Evolutionary conservation across 2,329 filamentous ascomycete species (phyloP), one percentile per base, ranked within the genome.

Genomic region (Nigrospora osmanthi): DNA sequence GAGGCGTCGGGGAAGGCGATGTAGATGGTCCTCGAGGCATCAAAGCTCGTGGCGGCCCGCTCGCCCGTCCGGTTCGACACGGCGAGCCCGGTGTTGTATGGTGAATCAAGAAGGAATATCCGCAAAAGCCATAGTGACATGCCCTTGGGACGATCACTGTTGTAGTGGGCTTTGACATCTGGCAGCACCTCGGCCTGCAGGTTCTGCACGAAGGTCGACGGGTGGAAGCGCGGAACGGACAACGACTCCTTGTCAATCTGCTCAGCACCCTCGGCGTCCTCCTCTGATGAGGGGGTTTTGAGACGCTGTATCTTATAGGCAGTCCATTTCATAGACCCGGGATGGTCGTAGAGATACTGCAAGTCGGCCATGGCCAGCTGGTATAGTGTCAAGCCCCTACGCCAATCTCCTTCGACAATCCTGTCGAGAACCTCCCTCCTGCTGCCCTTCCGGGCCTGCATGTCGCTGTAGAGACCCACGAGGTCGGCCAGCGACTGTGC

Each of bases 91-190:
- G 78, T 80, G 53, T 84, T 85, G 61, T 94, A 95, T 0, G 88
- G 88, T 1, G 87, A 87, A 60, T 93, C 85, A 50, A 89, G 70
- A 47, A 90, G 78, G 56, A 89, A 86, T 38, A 94, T 81, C 42
- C 88, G 81, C n/a, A 94, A 67, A 23, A 93, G 71, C 1, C 87
- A 75, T 4, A 93, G 68, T 0, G 86, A 80, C n/a, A 85, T 70
- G 1, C 74, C 71, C 43, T 76, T 72, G 43, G 86, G 83, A n/a
- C 83, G 78, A 52, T 85, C 81, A 48, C 93, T 78, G 54, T 87
- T 83, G 62, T 88, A 93, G 63, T 94, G 87, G 6, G 86, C 85
- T 62, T 93, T 94, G 54, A 90, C 78, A 47, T 93, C 76, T 1
- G 88, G 86, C 2, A 87, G 72, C 15, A 89, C 76, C 57, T 90